A percentile compares a stretch with the other conserved stretches of the same genome.
phyloP scores from a whole-genome alignment of 139 green algal genomes.

The Edaphochlamys debaryana region DNA sequence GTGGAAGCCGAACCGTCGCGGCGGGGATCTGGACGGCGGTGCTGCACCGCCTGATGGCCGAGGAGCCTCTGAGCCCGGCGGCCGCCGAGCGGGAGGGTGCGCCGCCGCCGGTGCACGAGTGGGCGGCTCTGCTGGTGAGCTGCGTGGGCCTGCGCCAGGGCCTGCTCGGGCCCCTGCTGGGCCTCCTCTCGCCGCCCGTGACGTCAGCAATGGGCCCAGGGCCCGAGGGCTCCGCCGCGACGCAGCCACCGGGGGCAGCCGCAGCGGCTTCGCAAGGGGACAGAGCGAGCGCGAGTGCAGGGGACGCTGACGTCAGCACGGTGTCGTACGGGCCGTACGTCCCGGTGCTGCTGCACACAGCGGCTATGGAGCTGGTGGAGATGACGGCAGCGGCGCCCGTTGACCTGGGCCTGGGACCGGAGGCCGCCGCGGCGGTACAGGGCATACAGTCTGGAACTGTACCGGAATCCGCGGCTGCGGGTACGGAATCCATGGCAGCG shows the following conservation, averaged over 20 bases:
- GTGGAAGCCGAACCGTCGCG: not conserved
- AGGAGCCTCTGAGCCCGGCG: not conserved
- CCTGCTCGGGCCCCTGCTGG: constrained; percentile 7
- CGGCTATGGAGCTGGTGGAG: constrained; percentile 42
- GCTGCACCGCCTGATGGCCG: not conserved
- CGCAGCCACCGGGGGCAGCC: too few species aligned
- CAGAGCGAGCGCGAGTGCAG: not conserved
- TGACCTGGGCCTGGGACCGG: not conserved
- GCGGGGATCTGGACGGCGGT: constrained; percentile 1
- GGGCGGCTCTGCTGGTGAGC: not conserved
- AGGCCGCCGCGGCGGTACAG: not conserved
- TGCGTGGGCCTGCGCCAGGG: constrained; percentile 33
- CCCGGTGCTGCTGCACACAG: constrained; percentile 42
- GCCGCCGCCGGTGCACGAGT: not conserved
- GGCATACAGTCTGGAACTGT: too few species aligned
- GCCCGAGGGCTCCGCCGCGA: not conserved
- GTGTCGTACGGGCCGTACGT: not conserved
- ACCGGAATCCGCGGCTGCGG: not conserved
- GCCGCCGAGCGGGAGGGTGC: not conserved
- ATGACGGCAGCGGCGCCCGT: not conserved
- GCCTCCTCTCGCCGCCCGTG: not conserved
- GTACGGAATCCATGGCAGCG: too few species aligned
- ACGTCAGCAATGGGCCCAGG: too few species aligned
- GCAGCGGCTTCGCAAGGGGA: not conserved
- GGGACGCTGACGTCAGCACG: not conserved